Base-by-base conservation (phyloP, 352 stramenopile genomes). In the Pilasporangium apinafurcum region DNA sequence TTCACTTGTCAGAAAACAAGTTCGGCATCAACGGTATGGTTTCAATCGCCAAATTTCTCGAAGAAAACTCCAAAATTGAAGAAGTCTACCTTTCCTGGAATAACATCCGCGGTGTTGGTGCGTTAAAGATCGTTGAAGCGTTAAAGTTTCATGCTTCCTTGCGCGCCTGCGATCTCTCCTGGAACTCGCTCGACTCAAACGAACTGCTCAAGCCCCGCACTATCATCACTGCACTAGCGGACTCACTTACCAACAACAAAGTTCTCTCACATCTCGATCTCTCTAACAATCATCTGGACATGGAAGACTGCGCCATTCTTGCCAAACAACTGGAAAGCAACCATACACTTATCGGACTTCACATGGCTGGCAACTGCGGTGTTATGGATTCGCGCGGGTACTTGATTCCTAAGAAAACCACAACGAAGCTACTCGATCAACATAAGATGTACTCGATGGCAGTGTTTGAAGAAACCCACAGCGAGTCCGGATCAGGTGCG, bases 81-180 rank as follows among this genome's bases (percentile, higher is more conserved):
- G 79, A 91, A 37, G 53, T 91, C 2, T 88, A 91, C 27, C 42
- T 91, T 14, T 69, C 70, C 0, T 88, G 75, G 72, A 91, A 88
- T 49, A 71, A 86, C 34, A 54, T 88, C 9, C 75, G 79, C 1
- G 75, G 73, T 2, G n/a, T 76, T 14, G 75, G 79, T 8, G 79
- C 74, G 4, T 63, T 88, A 53, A 83, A 80, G 38, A 78, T 91
- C 33, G 70, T 71, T 10, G 78, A 91, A 38, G 60, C 75, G 7
- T 53, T 91, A 28, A 83, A 84, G 40, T 91, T 79, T 38, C 78
- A 91, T 50, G 62, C 59, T 14, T 88, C 74, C 8, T 39, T 90
- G 35, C 68, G 78, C 6, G 78, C 78, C 30, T 55, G 83, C 16
- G 78, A 90, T 28, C 36, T 90, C n/a, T 86, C 74, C 3, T 90